Evolutionary conservation across 352 stramenopile species (phyloP).

Genomic region (Phytophthora foliorum): DNA sequence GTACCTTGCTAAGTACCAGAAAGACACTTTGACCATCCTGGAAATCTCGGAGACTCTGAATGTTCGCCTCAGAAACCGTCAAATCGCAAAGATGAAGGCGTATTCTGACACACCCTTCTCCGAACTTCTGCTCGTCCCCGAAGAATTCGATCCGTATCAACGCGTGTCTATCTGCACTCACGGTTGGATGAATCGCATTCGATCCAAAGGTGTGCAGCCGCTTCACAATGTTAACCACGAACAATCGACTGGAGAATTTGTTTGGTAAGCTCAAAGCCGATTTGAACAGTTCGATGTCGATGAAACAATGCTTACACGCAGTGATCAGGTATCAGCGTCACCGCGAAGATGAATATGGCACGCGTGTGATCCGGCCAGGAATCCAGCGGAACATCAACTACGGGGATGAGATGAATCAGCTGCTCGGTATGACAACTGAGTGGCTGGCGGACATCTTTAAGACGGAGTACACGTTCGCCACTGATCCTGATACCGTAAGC

Average conservation of each 20-base stretch:
- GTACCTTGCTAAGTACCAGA: neutral
- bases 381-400: neutral
- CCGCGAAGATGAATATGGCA: neutral
- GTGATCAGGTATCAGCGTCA: neutral
- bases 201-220: neutral
- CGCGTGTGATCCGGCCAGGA: neutral
- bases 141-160: constrained; percentile 13
- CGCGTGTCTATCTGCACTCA: constrained; percentile 19
- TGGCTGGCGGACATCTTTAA: neutral
- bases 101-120: neutral
- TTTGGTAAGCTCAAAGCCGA: too few relatives aligned
- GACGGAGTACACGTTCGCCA: constrained; percentile 9
- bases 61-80: neutral
- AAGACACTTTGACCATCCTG: neutral
- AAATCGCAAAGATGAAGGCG: neutral
- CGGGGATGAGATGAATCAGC: neutral
- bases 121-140: neutral
- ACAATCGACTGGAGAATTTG: too few relatives aligned
- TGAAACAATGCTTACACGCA: too few relatives aligned
- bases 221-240: constrained; percentile 1
- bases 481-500: neutral
- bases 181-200: constrained; percentile 6
- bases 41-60: neutral
- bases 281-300: too few relatives aligned
- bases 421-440: neutral